Percentiles rank a stretch among this genome's conserved stretches.
Conservation (phyloP, 2,329 filamentous ascomycete genomes). For the Fusarium torreyae region DNA sequence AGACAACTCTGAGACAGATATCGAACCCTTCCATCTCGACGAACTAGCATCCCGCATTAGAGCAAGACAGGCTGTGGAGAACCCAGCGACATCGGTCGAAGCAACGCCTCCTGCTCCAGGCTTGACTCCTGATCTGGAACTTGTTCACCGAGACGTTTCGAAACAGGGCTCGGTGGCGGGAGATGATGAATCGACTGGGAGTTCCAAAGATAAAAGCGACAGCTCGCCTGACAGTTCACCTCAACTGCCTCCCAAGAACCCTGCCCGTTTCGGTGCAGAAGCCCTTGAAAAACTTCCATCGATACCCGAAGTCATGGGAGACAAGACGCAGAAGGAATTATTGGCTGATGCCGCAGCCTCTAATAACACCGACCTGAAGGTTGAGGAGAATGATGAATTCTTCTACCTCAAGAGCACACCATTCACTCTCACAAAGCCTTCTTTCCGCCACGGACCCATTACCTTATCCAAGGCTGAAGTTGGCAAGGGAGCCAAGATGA, state of each 20-base stretch:
- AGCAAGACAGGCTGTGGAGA: slow-evolving; percentile 50
- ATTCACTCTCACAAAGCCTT: slow-evolving; percentile 64
- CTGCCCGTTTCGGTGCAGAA: slow-evolving; percentile 34
- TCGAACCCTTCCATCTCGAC: slow-evolving; percentile 67
- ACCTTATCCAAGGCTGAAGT: slow-evolving; percentile 64
- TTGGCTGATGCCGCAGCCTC: slow-evolving; percentile 14
- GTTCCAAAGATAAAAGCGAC: slow-evolving; percentile 14
- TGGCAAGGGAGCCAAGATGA: slow-evolving; percentile 54
- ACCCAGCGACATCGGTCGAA: slow-evolving; percentile 14
- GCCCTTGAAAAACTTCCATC: slow-evolving; percentile 39
- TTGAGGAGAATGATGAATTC: slow-evolving; percentile 60
- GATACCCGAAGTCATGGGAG: slow-evolving; percentile 46
- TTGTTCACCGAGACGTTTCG: slow-evolving; percentile 48
- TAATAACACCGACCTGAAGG: slow-evolving; percentile 32
- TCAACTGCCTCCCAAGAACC: slow-evolving; percentile 44
- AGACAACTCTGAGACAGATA: slow-evolving; percentile 56
- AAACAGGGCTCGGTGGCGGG: slow-evolving; percentile 8
- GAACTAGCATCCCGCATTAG: slow-evolving; percentile 61
- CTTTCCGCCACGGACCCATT: slow-evolving; percentile 70
- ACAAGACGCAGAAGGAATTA: slow-evolving; percentile 21
- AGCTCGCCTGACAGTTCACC: slow-evolving; percentile 10
- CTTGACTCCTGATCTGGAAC: slow-evolving; percentile 37
- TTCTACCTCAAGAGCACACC: slow-evolving; percentile 65
- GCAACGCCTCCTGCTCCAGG: slow-evolving; percentile 21
- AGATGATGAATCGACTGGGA: slow-evolving; percentile 19